Base-by-base conservation (phyloP, 2,329 filamentous ascomycete genomes). In the Bipolaris cookei region DNA sequence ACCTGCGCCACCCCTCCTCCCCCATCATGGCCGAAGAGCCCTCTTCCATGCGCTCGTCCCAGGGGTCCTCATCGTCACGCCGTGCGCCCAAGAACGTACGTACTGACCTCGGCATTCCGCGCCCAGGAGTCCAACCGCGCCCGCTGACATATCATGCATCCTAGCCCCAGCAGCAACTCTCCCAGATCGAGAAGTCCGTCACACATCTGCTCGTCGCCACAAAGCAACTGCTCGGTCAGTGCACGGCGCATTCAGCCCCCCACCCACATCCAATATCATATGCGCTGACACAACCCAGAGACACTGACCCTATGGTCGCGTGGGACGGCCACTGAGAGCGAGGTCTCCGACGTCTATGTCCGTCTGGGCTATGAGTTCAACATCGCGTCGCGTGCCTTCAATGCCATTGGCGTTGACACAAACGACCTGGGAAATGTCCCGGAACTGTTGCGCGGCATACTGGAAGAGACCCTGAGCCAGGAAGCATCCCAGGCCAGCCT, bases 301-400 rank as follows among this genome's bases (percentile, higher is more conserved):
- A 99, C 94, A 5, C 83, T 99, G 61, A 99, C 95, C 44, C 90
- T 96, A 83, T 99, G 95, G 95, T 99, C 95, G 58, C 91, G 94
- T 55, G 90, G 91, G 61, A 88, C 90, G 69, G 93, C 95, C 52
- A 93, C 92, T 62, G 95, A 99, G 78, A 90, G 89, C 60, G 91
- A 98, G 76, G 95, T 99, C 58, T 98, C 95, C 11, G 95, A 99
- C 76, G 95, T 99, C 68, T 99, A 99, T 75, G 95, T 99, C 59
- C 90, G 95, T 59, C 82, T 99, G 60, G 95, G 95, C 44, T 99
- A 99, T 79, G 95, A 99, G 78, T 99, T 99, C 84, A 99, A 99
- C 79, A 95, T 99, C 81, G 95, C 95, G 25, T 98, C 94, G 77
- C 90, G 95, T 54, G 94, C 95, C 60, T 99, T 99, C 78, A 92